Percentiles rank a stretch among this genome's conserved stretches.
These are phyloP conservation scores for Penicillium sp. DNA, from an alignment of 2,329 filamentous ascomycete genomes.

Conservation along the genomic window DNA sequence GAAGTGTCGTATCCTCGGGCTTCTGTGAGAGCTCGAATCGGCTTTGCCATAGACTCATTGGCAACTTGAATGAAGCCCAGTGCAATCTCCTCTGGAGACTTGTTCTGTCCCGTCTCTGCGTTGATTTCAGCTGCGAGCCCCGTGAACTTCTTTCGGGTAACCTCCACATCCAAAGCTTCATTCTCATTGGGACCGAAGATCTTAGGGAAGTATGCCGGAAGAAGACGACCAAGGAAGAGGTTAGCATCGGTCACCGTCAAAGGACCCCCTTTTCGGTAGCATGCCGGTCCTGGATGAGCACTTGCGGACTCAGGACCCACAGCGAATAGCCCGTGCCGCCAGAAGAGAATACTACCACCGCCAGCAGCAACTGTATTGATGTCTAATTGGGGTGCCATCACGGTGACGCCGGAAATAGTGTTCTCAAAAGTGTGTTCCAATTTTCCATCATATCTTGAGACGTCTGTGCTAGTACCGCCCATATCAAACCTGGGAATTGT, in stretches of 20 bases:
- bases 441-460: slow-evolving; percentile 79
- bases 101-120: slow-evolving; percentile 51
- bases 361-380: slow-evolving; percentile 95
- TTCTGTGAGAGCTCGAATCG: slow-evolving; percentile 85
- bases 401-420: slow-evolving; percentile 88
- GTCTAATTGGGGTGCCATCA: slow-evolving; percentile 85
- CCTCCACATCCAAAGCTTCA: slow-evolving; percentile 71
- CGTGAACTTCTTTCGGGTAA: slow-evolving; percentile 70
- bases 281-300: slow-evolving; percentile 85
- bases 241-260: slow-evolving; percentile 92
- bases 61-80: slow-evolving; percentile 43
- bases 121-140: slow-evolving; percentile 77
- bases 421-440: slow-evolving; percentile 95
- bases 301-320: slow-evolving; percentile 89
- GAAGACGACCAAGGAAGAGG: slow-evolving; percentile 74
- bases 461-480: slow-evolving; percentile 86
- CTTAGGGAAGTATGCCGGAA: slow-evolving; percentile 92
- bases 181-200: slow-evolving; percentile 91
- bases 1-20: slow-evolving; percentile 89
- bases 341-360: slow-evolving; percentile 67
- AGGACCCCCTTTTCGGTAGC: slow-evolving; percentile 87
- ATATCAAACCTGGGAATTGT: slow-evolving; percentile 65
- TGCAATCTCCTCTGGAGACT: slow-evolving; percentile 58
- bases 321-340: slow-evolving; percentile 83
- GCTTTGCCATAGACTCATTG: slow-evolving; percentile 53